Conservation (phyloP, 108 stramenopile genomes). For the Schizochytrium sp. region DNA sequence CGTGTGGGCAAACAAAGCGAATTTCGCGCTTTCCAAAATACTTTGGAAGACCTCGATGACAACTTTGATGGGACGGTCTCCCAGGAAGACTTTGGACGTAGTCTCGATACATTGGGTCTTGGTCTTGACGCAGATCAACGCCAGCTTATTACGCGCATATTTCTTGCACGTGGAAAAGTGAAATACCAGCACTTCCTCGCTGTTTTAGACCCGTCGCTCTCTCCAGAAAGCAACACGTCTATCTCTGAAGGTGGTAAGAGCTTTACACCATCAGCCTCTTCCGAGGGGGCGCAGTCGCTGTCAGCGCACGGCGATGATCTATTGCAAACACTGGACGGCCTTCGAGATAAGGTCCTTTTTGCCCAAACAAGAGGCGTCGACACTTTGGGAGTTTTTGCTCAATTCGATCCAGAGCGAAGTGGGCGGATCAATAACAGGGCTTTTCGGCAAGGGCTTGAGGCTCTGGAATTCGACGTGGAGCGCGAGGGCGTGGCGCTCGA, state of each 20-base stretch:
- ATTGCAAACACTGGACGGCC: not conserved
- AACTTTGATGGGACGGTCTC: not conserved
- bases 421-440: not conserved
- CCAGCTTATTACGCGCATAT: not conserved
- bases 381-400: not conserved
- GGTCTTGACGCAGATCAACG: not conserved
- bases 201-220: not conserved
- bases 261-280: too few relatives aligned
- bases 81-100: not conserved
- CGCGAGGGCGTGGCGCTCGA: not conserved
- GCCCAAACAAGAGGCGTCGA: not conserved
- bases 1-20: not conserved
- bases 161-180: not conserved
- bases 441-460: not conserved
- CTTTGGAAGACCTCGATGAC: not conserved
- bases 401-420: not conserved
- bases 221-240: not conserved
- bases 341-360: not conserved
- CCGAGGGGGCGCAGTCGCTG: not conserved
- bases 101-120: not conserved
- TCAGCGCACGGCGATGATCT: not conserved
- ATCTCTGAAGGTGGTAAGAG: too few relatives aligned
- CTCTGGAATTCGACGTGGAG: not conserved
- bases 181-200: not conserved
- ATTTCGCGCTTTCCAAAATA: not conserved